Evolutionary conservation across 2,329 filamentous ascomycete genomes (phyloP).

Genomic region (Hypoxylon sp.): DNA sequence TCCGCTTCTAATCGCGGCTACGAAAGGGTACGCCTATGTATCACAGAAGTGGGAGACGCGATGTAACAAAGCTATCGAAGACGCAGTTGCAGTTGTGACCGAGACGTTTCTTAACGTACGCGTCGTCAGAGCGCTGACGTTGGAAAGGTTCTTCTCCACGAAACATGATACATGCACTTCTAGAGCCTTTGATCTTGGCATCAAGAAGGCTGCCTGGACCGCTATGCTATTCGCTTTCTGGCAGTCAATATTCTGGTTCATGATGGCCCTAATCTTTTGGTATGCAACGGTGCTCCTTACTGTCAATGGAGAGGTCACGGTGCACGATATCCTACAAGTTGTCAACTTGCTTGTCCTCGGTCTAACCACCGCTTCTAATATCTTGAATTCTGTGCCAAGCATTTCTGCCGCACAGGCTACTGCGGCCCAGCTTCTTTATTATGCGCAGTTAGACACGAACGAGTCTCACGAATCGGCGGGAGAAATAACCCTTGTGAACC

Average conservation of each 20-base stretch:
- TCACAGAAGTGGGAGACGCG: constrained; percentile 80
- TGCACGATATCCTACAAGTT: constrained; percentile 77
- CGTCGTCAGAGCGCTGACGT: constrained; percentile 80
- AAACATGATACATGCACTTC: constrained; percentile 72
- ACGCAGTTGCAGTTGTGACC: constrained; percentile 73
- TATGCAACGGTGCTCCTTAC: constrained; percentile 79
- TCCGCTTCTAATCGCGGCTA: constrained; percentile 77
- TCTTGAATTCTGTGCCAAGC: constrained; percentile 84
- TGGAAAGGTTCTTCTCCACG: constrained; percentile 78
- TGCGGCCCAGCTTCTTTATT: constrained; percentile 79
- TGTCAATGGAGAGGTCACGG: constrained; percentile 61
- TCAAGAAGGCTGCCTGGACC: constrained; percentile 75
- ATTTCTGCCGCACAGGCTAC: constrained; percentile 81
- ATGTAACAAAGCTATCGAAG: constrained; percentile 74
- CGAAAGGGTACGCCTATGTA: constrained; percentile 74
- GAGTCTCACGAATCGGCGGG: constrained; percentile 72
- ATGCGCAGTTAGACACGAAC: constrained; percentile 71
- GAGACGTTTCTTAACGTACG: constrained; percentile 86
- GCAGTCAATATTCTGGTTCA: constrained; percentile 78
- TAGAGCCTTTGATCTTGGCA: constrained; percentile 71
- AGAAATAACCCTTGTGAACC: constrained; percentile 51
- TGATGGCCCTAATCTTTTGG: constrained; percentile 86
- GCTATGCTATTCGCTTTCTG: constrained; percentile 84
- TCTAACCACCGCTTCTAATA: constrained; percentile 78
- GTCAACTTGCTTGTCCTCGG: constrained; percentile 89